Evolutionary conservation across 176 grass and related monocot genomes (phyloP).

Genomic region (Oryza officinalis): DNA sequence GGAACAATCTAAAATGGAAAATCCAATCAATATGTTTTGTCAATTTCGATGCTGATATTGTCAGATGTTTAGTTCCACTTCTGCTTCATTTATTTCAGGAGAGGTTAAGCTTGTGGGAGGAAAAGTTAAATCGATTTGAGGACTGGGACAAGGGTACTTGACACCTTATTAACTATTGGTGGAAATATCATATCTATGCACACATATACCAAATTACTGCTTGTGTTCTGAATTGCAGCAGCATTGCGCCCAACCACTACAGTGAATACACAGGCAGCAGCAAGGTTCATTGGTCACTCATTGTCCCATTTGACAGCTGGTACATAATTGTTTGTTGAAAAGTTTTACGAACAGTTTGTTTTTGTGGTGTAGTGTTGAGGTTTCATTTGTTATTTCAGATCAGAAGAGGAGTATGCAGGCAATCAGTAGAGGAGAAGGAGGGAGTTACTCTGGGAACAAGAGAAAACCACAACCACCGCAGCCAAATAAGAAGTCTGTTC

Average conservation of each 20-base stretch:
- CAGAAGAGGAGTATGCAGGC: constrained; percentile 72
- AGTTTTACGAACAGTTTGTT: not conserved
- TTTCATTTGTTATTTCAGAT: constrained; percentile 58
- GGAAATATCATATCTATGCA: constrained; percentile 3
- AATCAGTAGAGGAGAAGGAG: constrained; percentile 68
- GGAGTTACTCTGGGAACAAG: constrained; percentile 62
- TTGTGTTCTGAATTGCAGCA: constrained; percentile 56
- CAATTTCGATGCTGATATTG: not conserved
- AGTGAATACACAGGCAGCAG: constrained; percentile 77
- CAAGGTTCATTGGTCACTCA: constrained; percentile 79
- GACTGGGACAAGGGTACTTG: constrained; percentile 74
- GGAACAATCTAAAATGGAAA: not conserved
- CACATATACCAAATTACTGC: not conserved
- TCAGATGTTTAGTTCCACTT: not conserved
- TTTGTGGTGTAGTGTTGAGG: constrained; percentile 19
- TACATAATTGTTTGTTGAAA: constrained; percentile 31
- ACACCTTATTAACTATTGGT: constrained; percentile 8
- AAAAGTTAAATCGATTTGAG: constrained; percentile 77
- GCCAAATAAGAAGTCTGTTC: constrained; percentile 56
- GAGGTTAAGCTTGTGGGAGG: constrained; percentile 78
- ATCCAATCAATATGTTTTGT: not conserved
- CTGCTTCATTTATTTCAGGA: constrained; percentile 52
- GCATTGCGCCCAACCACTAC: constrained; percentile 70
- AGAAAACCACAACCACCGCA: constrained; percentile 55
- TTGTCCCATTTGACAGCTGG: constrained; percentile 75